phyloP scores from a whole-genome alignment of 768 basidiomycete genomes.

The Naganishia vaughanmartiniae region DNA sequence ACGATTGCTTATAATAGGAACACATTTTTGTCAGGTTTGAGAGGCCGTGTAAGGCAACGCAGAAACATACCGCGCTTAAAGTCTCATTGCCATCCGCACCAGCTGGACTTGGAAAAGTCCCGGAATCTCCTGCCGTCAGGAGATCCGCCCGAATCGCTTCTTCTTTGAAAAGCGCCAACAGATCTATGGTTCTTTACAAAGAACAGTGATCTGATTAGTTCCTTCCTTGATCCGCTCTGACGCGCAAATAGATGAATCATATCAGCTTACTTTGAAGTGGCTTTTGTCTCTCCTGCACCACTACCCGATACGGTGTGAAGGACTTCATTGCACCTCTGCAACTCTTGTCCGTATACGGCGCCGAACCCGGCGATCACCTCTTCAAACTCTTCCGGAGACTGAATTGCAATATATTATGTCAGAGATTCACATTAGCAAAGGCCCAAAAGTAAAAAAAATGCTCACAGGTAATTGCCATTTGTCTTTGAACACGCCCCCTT shows the following conservation, averaged over 20 bases:
- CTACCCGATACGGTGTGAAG: background rate
- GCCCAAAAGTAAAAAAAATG: too few relatives aligned
- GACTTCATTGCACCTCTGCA: constrained; percentile 1
- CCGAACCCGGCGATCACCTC: constrained; percentile 2
- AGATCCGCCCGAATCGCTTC: background rate
- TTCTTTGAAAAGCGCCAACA: background rate
- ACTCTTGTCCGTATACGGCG: background rate
- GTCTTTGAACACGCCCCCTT: background rate
- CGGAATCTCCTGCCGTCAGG: background rate
- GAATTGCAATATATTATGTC: background rate
- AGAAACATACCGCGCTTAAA: background rate
- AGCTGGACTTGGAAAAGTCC: background rate
- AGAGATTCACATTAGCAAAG: background rate
- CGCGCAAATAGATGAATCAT: background rate
- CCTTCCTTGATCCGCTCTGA: background rate
- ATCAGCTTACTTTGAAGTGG: background rate
- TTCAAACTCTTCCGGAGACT: background rate
- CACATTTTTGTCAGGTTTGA: background rate
- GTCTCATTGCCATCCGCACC: background rate
- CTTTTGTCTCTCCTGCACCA: background rate
- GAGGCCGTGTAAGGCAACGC: background rate
- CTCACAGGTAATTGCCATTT: constrained; percentile 11
- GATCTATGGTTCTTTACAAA: background rate
- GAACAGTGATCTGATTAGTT: background rate
- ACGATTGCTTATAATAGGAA: background rate